Conservation (phyloP, 176 grass and related monocot species). For the Phragmites australis region DNA sequence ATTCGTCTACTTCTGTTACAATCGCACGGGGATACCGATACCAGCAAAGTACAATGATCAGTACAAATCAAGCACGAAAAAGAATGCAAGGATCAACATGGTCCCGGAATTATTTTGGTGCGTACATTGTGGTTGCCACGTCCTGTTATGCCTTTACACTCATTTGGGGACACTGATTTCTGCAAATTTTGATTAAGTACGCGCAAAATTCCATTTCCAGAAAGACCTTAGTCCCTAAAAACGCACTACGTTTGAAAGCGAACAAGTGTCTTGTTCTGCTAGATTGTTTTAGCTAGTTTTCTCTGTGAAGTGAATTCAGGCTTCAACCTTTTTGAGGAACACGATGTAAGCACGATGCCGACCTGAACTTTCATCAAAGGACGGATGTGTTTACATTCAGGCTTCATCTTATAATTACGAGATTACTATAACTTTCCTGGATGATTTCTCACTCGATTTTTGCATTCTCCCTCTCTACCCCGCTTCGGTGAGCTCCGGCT, state of each 20-base stretch:
- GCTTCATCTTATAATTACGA: too few species aligned
- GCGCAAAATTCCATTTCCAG: not conserved
- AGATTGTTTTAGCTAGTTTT: not conserved
- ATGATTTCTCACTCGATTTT: too few species aligned
- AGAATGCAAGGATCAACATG: not conserved
- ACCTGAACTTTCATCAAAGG: too few species aligned
- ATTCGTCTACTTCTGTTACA: not conserved
- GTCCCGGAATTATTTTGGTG: not conserved
- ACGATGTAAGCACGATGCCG: too few species aligned
- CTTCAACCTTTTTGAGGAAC: too few species aligned
- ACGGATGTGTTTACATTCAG: too few species aligned
- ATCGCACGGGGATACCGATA: not conserved
- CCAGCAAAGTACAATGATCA: not conserved
- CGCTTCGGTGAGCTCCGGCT: too few species aligned
- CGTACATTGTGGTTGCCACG: not conserved
- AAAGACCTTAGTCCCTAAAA: not conserved
- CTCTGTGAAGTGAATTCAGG: too few species aligned
- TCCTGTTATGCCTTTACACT: not conserved
- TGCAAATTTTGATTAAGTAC: too few species aligned
- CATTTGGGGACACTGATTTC: not conserved
- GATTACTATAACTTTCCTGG: too few species aligned
- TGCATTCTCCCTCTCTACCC: too few species aligned
- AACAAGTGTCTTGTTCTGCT: not conserved
- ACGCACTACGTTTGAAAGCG: not conserved
- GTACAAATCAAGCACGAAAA: not conserved